Base-by-base conservation (phyloP, 352 stramenopile genomes). In the Phytophthora pisi region DNA sequence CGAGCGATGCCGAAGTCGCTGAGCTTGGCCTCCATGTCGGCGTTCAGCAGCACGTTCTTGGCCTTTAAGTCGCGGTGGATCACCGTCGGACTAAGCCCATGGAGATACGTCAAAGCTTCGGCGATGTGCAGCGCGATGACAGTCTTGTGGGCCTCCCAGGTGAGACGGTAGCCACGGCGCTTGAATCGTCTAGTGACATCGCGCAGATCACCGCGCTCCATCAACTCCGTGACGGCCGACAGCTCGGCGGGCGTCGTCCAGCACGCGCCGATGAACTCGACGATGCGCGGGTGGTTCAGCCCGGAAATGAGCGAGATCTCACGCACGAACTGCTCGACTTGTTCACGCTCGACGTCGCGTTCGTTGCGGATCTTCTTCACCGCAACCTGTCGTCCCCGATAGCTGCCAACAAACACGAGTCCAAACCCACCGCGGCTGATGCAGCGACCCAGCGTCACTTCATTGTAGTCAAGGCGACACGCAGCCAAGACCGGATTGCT, bases 1-100 rank as follows among this genome's bases (percentile, higher is more conserved):
- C 82, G 80, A 1, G 81, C 85, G 34, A 89, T 79, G 5, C 82
- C 80, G 67, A 93, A 93, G 68, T 93, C 84, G 34, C 81, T 91
- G 18, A 93, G 66, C 45, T 93, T 93, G 26, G 82, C 82, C 40
- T 89, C 71, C 72, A 86, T 74, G 13, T 87, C 68, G 10, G 64
- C 59, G 57, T 82, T 79, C 42, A 82, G 43, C 40, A 84, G 28
- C 53, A 84, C 72, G 40, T 84, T 84, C 57, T 84, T 84, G 45
- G 67, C 63, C 64, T 84, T 84, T 23, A 84, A 65, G 38, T 84
- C 77, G 10, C 77, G 74, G 18, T 89, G 70, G 31, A 86, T 79
- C 23, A 88, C 68, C n/a, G 72, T 87, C n/a, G 82, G 82, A 26
- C 66, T 78, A 5, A 89, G 58, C 30, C 79, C 81, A 56, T 93